These are phyloP conservation scores for Boletus edulis DNA, from an alignment of 768 basidiomycete genomes.

Conservation along the genomic window DNA sequence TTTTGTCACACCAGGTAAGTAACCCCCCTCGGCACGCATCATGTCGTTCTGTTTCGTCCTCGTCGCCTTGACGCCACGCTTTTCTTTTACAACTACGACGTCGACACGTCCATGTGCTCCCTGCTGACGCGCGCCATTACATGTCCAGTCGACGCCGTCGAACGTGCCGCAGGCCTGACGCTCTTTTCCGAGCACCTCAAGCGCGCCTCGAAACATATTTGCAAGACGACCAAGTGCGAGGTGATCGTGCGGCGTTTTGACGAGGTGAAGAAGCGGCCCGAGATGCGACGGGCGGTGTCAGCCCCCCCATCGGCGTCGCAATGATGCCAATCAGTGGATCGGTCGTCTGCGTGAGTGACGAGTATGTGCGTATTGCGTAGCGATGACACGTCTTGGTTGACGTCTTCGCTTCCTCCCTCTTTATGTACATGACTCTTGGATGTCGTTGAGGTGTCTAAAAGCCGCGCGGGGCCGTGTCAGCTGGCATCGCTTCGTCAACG, in stretches of 20 bases:
- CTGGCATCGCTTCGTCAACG: background rate
- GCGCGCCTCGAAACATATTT: slow-evolving; percentile 75
- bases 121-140: background rate
- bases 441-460: too few species aligned
- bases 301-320: slow-evolving; percentile 28
- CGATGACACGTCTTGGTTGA: background rate
- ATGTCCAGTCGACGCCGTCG: slow-evolving; percentile 81
- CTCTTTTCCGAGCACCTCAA: slow-evolving; percentile 87
- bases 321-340: background rate
- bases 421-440: too few species aligned
- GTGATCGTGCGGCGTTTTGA: slow-evolving; percentile 88
- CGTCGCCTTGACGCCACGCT: too few species aligned
- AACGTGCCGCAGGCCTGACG: slow-evolving; percentile 82
- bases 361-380: too few species aligned
- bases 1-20: slow-evolving; percentile 77
- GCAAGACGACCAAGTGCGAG: slow-evolving; percentile 85
- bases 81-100: background rate
- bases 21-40: too few species aligned
- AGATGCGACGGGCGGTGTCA: slow-evolving; percentile 51
- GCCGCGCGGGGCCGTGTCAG: too few species aligned
- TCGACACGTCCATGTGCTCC: too few species aligned
- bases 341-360: too few species aligned
- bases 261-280: slow-evolving; percentile 73
- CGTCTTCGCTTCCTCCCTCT: background rate
- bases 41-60: too few species aligned